A percentile compares a stretch with the other conserved stretches of the same genome.
phyloP scores from a whole-genome alignment of 2,329 filamentous ascomycete species.

The Coleophoma eucalyptorum region DNA sequence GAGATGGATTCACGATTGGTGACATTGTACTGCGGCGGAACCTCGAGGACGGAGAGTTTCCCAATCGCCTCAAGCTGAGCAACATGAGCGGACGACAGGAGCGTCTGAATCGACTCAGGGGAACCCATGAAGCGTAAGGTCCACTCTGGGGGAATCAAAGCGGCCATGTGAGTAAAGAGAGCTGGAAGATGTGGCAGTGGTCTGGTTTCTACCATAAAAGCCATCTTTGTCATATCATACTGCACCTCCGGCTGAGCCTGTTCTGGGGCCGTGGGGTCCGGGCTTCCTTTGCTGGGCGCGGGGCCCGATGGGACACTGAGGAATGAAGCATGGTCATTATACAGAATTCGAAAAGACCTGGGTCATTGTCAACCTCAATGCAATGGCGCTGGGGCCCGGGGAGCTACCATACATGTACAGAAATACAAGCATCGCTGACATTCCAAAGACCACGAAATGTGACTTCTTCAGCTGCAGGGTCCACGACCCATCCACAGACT shows the following conservation, averaged over 20 bases:
- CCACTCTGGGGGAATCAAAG: background rate
- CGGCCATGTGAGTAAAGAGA: background rate
- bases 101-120: conserved; percentile 34
- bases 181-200: background rate
- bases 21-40: conserved; percentile 43
- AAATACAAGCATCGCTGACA: too few species aligned
- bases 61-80: conserved; percentile 41
- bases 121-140: background rate
- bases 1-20: conserved; percentile 40
- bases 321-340: too few species aligned
- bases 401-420: too few species aligned
- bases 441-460: too few species aligned
- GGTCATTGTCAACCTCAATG: too few species aligned
- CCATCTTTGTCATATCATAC: background rate
- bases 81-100: conserved; percentile 38
- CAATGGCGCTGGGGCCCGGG: too few species aligned
- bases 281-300: background rate
- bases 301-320: too few species aligned
- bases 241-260: background rate
- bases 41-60: conserved; percentile 43
- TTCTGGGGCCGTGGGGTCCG: background rate
- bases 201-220: background rate
- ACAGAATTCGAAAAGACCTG: too few species aligned
- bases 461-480: too few species aligned
- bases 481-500: too few species aligned